Evolutionary conservation across 805 yeast species (phyloP).

Genomic region (Candida saitoana): DNA sequence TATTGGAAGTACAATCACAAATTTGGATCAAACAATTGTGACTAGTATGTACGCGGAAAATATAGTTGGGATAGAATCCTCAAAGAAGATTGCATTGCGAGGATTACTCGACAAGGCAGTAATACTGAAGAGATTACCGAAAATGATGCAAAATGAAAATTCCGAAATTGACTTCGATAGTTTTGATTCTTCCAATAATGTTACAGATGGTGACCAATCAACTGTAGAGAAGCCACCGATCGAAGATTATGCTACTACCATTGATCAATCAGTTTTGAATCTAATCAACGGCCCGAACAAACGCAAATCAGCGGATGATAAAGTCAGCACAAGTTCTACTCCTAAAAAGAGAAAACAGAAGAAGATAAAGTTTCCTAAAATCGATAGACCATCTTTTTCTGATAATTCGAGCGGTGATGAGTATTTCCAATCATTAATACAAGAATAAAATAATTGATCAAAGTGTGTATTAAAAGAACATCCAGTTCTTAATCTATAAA

Average conservation of each 20-base stretch:
- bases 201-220: no score
- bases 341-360: background rate
- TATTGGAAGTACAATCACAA: constrained; percentile 17
- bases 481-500: background rate
- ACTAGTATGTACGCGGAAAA: constrained; percentile 36
- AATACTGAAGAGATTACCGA: background rate
- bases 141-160: background rate
- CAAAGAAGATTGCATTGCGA: background rate
- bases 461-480: background rate
- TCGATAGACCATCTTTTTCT: background rate
- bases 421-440: background rate
- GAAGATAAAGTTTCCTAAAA: background rate
- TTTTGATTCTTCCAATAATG: background rate
- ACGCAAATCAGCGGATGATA: no score
- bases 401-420: background rate
- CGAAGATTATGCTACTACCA: background rate
- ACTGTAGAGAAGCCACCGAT: background rate
- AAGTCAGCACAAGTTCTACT: background rate
- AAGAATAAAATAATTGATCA: background rate
- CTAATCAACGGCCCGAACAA: no score
- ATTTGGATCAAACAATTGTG: constrained; percentile 18
- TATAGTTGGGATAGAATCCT: constrained; percentile 25
- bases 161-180: background rate
- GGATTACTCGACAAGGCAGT: background rate
- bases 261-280: no score